Base-by-base conservation (phyloP, 2,329 filamentous ascomycete genomes). In the Arthrobotrys iridis region DNA sequence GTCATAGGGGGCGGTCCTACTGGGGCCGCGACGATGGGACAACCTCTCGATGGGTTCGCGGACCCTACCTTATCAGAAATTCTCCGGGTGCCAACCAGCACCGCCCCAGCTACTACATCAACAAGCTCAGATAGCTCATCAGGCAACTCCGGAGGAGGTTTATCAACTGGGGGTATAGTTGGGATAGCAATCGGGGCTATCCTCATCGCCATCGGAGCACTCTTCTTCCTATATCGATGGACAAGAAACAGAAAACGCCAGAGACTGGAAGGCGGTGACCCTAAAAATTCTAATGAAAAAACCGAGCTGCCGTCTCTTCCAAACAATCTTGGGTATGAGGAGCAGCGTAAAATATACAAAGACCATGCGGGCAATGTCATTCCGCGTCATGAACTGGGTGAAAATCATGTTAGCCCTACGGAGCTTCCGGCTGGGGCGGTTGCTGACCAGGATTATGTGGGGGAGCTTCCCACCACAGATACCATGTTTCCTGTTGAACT, bases 1-100 rank as follows among this genome's bases (percentile, higher is more conserved):
- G 48, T 37, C 1, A 67, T 67, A 28, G 63, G 63, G 5, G 63
- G 63, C 2, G 28, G 41, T 6, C 24, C 48, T 15, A 33, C 48
- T 1, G 63, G 63, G 6, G 41, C 26, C 5, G 63, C 63, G 8
- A 67, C 63, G 4, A 35, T 67, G 20, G 55, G 35, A 18, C 26
- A 11, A 11, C 63, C 63, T 8, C 13, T 35, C 3, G 13, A 18
- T 13, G 63, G 63, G 5, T 67, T 58, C 35, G 45, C 63, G 26
- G 30, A 67, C 28, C 15, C 63, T 6, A 35, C 22, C 4, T 55
- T 37, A 10, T 22, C 24, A 18, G 40, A 46, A 37, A 30, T 67
- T 33, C 33, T 57, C 41, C 3, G 35, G 3, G 46, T 50, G 30
- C 41, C 63, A 24, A 40, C n/a, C 37, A 24, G 18, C 4, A 35